Percentiles rank a stretch among this genome's conserved stretches.
Evolutionary conservation across 805 yeast genomes (phyloP).

Genomic region (Hanseniaspora taiwanica): DNA sequence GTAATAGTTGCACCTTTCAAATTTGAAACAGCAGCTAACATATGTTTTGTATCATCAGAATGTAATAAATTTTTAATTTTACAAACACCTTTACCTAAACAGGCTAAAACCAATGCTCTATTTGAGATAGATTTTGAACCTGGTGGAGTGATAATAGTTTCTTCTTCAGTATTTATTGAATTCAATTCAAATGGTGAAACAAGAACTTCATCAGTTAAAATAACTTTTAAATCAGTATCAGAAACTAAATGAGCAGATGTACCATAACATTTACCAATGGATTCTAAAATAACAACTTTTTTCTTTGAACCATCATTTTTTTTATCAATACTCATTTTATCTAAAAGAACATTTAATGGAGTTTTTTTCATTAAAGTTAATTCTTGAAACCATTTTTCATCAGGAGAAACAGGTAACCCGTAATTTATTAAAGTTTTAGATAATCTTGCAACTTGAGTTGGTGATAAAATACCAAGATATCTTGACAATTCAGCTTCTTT

Average conservation of each 20-base stretch:
- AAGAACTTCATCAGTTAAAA: slow-evolving; percentile 67
- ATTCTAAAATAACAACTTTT: slow-evolving; percentile 69
- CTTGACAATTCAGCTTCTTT: slow-evolving; percentile 93
- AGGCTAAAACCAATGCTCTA: slow-evolving; percentile 86
- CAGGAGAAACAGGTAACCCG: slow-evolving; percentile 67
- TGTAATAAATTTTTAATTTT: slow-evolving; percentile 75
- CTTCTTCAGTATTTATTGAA: too few relatives aligned
- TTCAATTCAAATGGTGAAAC: slow-evolving; percentile 43
- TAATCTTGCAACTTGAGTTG: slow-evolving; percentile 87
- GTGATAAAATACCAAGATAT: slow-evolving; percentile 74
- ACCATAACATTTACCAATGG: slow-evolving; percentile 83
- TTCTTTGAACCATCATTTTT: slow-evolving; percentile 90
- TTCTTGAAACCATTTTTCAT: slow-evolving; percentile 58
- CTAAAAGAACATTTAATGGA: slow-evolving; percentile 60
- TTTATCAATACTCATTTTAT: slow-evolving; percentile 91
- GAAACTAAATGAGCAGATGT: slow-evolving; percentile 73
- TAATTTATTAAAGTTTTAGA: slow-evolving; percentile 73
- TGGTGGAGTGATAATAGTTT: slow-evolving; percentile 78
- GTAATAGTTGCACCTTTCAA: slow-evolving; percentile 71
- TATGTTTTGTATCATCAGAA: slow-evolving; percentile 91
- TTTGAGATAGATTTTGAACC: slow-evolving; percentile 96
- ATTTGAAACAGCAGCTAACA: slow-evolving; percentile 74
- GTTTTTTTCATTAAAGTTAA: slow-evolving; percentile 58
- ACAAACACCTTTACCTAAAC: slow-evolving; percentile 78
- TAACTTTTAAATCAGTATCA: slow-evolving; percentile 68